Conservation (phyloP, 495 filamentous ascomycete species). For the Penicillium argentinense region DNA sequence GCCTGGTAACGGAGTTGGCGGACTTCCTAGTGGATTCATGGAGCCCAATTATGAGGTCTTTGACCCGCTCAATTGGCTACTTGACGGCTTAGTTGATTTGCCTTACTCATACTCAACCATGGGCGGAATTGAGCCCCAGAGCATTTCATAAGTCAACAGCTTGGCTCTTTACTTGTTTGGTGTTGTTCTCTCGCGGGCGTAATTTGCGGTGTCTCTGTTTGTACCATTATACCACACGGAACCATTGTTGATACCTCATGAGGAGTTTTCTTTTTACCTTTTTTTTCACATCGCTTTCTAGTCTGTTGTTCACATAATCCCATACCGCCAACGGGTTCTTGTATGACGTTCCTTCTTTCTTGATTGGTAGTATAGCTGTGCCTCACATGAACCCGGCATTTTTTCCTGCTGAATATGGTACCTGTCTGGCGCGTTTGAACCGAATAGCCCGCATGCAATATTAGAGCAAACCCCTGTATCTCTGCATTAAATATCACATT, state of each 20-base stretch:
- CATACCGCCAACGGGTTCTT: too few relatives aligned
- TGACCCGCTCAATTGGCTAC: slow-evolving; percentile 87
- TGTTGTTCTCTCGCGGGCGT: slow-evolving; percentile 20
- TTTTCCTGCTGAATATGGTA: not conserved
- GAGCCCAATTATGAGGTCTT: slow-evolving; percentile 77
- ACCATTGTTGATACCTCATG: slow-evolving; percentile 22
- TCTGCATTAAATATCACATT: slow-evolving; percentile 8
- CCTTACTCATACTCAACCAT: slow-evolving; percentile 57
- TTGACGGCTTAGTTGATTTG: slow-evolving; percentile 81
- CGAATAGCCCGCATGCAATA: slow-evolving; percentile 6
- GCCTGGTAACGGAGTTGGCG: slow-evolving; percentile 36
- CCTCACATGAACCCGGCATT: too few relatives aligned
- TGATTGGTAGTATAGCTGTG: not conserved
- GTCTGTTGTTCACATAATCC: slow-evolving; percentile 2
- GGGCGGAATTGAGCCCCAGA: slow-evolving; percentile 41
- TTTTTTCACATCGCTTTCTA: slow-evolving; percentile 5
- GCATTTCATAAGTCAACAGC: slow-evolving; percentile 28
- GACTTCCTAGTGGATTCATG: slow-evolving; percentile 54
- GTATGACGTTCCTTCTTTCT: slow-evolving; percentile 2
- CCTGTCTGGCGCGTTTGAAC: not conserved
- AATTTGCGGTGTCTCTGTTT: slow-evolving; percentile 18
- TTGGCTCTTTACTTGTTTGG: slow-evolving; percentile 6
- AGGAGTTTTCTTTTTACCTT: slow-evolving; percentile 15
- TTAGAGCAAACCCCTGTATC: slow-evolving; percentile 3
- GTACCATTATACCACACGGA: slow-evolving; percentile 33